A percentile compares a stretch with the other conserved stretches of the same genome.
Evolutionary conservation across 202 grass and related monocot genomes (phyloP).

Genomic region (Setaria italica): DNA sequence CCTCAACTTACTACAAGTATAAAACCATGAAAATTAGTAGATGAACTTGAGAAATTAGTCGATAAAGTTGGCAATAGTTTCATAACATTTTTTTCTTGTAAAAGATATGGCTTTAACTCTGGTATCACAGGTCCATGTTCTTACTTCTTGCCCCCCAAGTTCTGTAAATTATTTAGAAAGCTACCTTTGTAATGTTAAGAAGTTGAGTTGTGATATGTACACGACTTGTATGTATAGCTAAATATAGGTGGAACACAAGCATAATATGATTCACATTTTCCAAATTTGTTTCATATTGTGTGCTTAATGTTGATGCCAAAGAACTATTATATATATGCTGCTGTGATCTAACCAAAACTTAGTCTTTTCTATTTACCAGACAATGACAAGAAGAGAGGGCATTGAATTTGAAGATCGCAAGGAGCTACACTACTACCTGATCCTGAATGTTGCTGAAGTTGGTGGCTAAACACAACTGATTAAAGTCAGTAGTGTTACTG

Average conservation of each 20-base stretch:
- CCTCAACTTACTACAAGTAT: not conserved
- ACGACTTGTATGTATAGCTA: not conserved
- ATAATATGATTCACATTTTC: slow-evolving; percentile 1
- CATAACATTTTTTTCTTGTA: not conserved
- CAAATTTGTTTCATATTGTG: not conserved
- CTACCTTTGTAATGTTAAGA: not conserved
- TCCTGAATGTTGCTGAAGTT: not conserved
- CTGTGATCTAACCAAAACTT: not conserved
- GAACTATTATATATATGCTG: not conserved
- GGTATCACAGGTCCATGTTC: not conserved
- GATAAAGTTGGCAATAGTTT: not conserved
- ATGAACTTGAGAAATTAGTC: not conserved
- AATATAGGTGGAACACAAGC: not conserved
- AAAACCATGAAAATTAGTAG: not conserved
- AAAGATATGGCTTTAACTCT: not conserved
- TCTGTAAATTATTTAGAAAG: not conserved
- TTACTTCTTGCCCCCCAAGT: not conserved
- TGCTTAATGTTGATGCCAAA: not conserved
- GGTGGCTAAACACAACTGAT: not conserved
- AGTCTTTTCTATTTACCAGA: not conserved
- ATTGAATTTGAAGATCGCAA: not conserved
- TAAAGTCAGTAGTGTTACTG: not conserved
- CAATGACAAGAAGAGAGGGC: not conserved
- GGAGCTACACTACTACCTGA: not conserved
- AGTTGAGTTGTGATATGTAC: not conserved